Base-by-base conservation (phyloP, 2,329 filamentous ascomycete genomes). In the Macrophomina tecta region DNA sequence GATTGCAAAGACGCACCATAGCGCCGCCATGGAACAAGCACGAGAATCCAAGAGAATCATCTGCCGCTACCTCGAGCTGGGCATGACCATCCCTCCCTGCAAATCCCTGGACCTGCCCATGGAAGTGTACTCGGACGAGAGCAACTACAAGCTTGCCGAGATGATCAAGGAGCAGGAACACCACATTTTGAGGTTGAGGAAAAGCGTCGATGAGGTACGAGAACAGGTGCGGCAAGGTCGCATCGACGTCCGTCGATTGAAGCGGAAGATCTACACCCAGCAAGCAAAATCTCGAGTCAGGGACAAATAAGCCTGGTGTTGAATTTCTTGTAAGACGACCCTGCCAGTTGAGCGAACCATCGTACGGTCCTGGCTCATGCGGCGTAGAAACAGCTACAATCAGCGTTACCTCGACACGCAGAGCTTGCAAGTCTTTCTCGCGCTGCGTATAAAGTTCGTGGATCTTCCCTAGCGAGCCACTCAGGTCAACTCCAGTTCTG, bases 51-150 rank as follows among this genome's bases (percentile, higher is more conserved):
- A 48, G 16, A 30, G 34, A 4, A 48, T 61, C 56, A 48, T 61
- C 56, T 61, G 56, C 56, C 56, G 56, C 3, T 61, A 61, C 56
- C 56, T 61, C 14, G 40, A 36, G 28, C 40, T 61, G 3, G n/a
- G 40, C 16, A 48, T 61, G 40, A 12, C 38, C 5, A 34, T 48
- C 1, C 56, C 56, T 32, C 56, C 40, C 4, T 61, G 56, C 56
- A 48, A 46, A 28, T 46, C 40, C 4, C 36, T 61, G 28, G 56
- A 18, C 3, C 28, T 61, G 28, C 56, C 56, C 1, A 48, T 61
- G 40, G 42, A 61, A 12, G 30, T 61, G 12, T 61, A 61, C 16
- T 16, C 28, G 9, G 56, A 61, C 30, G 40, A 61, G 11, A 14
- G 56, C 16, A 14, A 8, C 16, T 5, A 14, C 3, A 11, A 12